A percentile compares a stretch with the other conserved stretches of the same genome.
phyloP scores from a whole-genome alignment of 2,329 filamentous ascomycete genomes.

The Ceratocystis destructans region DNA sequence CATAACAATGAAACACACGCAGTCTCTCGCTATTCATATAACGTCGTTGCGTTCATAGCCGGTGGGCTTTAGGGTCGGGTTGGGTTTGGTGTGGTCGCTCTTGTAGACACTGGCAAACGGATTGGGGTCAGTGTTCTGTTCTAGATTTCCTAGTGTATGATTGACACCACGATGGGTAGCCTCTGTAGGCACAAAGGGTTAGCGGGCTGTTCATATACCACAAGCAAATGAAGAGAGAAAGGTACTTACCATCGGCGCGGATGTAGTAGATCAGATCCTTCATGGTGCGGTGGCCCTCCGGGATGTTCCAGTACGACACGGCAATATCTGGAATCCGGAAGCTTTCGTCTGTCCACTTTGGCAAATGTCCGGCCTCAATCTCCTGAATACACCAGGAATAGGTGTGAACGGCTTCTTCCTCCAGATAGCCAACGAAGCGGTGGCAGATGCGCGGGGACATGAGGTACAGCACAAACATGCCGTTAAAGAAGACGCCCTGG shows the following conservation, averaged over 20 bases:
- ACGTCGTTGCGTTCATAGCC: conserved; percentile 81
- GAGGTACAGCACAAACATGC: conserved; percentile 79
- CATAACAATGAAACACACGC: neutral
- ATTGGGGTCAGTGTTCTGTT: conserved; percentile 78
- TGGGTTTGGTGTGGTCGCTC: conserved; percentile 51
- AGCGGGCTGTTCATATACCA: neutral
- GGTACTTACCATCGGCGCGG: conserved; percentile 45
- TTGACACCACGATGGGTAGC: conserved; percentile 89
- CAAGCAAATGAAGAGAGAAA: neutral
- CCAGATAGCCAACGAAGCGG: conserved; percentile 90
- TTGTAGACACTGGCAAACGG: conserved; percentile 80
- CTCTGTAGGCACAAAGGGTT: conserved; percentile 35
- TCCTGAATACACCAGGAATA: conserved; percentile 84
- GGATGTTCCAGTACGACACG: conserved; percentile 85
- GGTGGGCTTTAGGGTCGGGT: conserved; percentile 46
- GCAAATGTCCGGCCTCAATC: conserved; percentile 69
- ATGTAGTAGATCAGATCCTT: conserved; percentile 77
- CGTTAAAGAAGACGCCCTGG: conserved; percentile 94
- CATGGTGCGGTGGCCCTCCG: conserved; percentile 70
- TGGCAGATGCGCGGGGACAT: conserved; percentile 78
- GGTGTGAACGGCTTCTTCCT: conserved; percentile 92
- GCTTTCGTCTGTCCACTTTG: conserved; percentile 58
- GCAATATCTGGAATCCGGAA: conserved; percentile 79
- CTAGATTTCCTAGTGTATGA: conserved; percentile 79
- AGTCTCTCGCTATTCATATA: conserved; percentile 31